Base-by-base conservation (phyloP, 805 yeast species). In the Lachancea quebecensis region DNA sequence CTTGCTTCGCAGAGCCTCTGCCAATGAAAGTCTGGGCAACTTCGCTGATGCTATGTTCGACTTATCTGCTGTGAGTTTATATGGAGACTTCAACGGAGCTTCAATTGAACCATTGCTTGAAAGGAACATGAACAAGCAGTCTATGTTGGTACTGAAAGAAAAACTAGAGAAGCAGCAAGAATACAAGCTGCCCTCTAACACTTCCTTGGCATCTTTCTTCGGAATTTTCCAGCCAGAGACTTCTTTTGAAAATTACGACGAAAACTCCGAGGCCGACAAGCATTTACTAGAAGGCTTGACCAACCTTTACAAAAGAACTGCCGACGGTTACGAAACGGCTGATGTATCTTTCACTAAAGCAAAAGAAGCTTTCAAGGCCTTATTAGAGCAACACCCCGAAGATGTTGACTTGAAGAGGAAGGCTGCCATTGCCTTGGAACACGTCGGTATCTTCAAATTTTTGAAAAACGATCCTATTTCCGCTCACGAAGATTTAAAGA, bases 21-120 rank as follows among this genome's bases (percentile, higher is more conserved):
- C 97, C 29, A 83, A 84, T 64, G 99, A 93, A 70, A 77, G 79
- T 53, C 67, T 88, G 50, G 95, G 79, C 56, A 71, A 75, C 52
- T 89, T 77, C 67, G 77, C 79, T 38, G 95, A 90, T 48, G 90
- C 99, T 38, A 82, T 88, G 78, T 81, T 82, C 66, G 99, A 93
- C 68, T 77, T 85, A 65, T 90, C 97, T 44, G 89, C 95, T 2
- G 77, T 90, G 56, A 82, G 95, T 41, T 77, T 93, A 48, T 78
- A 81, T 62, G 93, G 93, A 47, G 93, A 93, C 36, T 82, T 85
- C 68, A 78, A 78, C 60, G 85, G 86, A 63, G 80, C 81, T 59
- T 74, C 85, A 18, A 75, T 85, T 49, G 96, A 89, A 67, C 75
- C 77, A 52, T 77, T 85, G 50, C 78, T 93, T 59, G 98, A 93